These are phyloP conservation scores for Diplotaxis tenuifolia DNA, from an alignment of 345 rosid species.

Conservation along the genomic window DNA sequence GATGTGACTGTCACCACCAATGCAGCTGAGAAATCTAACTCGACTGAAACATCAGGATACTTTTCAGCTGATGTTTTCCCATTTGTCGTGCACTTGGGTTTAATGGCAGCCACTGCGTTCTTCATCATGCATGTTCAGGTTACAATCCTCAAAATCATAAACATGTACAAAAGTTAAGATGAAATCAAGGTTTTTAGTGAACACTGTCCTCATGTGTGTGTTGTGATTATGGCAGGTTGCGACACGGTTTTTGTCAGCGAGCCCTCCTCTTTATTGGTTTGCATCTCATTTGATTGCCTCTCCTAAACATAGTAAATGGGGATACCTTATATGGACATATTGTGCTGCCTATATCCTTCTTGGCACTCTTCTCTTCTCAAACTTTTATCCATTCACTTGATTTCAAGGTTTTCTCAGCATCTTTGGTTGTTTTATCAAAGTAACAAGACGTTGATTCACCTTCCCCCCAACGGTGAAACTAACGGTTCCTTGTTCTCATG, in stretches of 20 bases:
- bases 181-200: not conserved
- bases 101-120: constrained; percentile 77
- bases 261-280: constrained; percentile 87
- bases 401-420: not conserved
- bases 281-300: constrained; percentile 53
- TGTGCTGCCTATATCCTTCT: constrained; percentile 74
- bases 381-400: constrained; percentile 92
- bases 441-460: not conserved
- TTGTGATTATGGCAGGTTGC: constrained; percentile 58
- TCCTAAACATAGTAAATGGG: constrained; percentile 47
- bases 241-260: constrained; percentile 85
- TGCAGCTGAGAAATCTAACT: constrained; percentile 27
- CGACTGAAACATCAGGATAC: constrained; percentile 40
- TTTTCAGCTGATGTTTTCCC: constrained; percentile 57
- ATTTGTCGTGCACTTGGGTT: constrained; percentile 61
- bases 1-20: constrained; percentile 20
- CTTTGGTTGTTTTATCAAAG: constrained; percentile 1
- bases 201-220: constrained; percentile 6
- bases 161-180: not conserved
- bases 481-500: not conserved
- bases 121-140: constrained; percentile 96
- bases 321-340: constrained; percentile 64
- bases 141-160: constrained; percentile 17
- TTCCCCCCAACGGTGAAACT: no score
- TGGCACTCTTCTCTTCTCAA: constrained; percentile 79